Base-by-base conservation (phyloP, 345 rosid species). In the Ceriops tagal region DNA sequence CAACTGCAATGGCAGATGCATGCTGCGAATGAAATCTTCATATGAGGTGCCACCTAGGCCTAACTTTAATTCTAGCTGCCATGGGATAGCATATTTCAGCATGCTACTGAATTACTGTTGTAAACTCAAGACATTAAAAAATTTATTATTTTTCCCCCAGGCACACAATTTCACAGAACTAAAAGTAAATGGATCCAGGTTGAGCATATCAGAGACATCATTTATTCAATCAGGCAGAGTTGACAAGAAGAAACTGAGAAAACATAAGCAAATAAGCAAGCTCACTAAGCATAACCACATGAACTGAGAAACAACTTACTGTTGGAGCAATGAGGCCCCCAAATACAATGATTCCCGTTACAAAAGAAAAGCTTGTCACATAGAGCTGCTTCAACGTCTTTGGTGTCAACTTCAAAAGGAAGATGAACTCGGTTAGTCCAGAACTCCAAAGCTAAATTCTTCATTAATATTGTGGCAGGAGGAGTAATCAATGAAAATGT, bases 261-360 rank as follows among this genome's bases (percentile, higher is more conserved):
- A 70, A 5, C 22, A 30, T 21, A 31, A 56, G 16, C 16, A 56
- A 22, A 56, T 24, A 6, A 56, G 59, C 67, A 18, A 51, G 55
- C 35, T 62, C 24, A 10, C n/a, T 6, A 5, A 66, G 8, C 22
- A 55, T 9, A 35, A 27, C 21, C 46, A 31, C 30, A n/a, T 8
- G 20, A 68, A 5, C 30, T 6, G 22, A 51, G 55, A 34, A 24
- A 58, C 28, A 65, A 67, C 96, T 79, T 81, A 93, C 98, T 1
- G 83, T 85, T 55, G 98, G 98, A 73, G 98, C 98, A 75, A 93
- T 79, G 16, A 93, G 88, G 58, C 96, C 98, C 39, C 98, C 98
- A 72, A 93, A 93, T 67, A 93, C 21, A 5, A 91, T 91, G 30
- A 89, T 86, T 64, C 91, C 96, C 3, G 89, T 88, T 47, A 88